Evolutionary conservation across 192 early-diverging fungal genomes (phyloP).

Genomic region (Allomyces macrogynus): DNA sequence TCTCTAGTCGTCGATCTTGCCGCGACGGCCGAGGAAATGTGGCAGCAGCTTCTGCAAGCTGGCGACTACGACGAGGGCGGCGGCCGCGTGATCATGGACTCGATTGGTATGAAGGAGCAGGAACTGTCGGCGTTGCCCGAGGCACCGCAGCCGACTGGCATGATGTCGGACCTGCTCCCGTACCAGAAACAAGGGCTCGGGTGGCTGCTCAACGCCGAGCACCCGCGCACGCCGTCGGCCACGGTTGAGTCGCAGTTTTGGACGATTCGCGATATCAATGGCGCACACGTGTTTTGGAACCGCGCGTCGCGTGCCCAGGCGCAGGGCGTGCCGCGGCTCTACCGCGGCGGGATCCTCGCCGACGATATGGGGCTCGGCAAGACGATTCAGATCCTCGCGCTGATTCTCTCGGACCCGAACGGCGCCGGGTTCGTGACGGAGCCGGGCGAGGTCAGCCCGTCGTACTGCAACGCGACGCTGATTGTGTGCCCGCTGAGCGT

Average conservation of each 20-base stretch:
- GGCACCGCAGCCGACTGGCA: slow-evolving; percentile 1
- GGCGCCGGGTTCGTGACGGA: not conserved
- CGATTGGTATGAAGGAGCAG: not conserved
- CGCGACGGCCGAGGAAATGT: not conserved
- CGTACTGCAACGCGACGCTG: slow-evolving; percentile 3
- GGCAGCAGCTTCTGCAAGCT: not conserved
- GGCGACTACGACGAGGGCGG: not conserved
- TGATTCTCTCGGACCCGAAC: not conserved
- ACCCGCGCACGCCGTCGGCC: not conserved
- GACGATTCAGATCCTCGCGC: not conserved
- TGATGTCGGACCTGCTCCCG: not conserved
- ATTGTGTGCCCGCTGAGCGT: slow-evolving; percentile 1
- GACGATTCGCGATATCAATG: not conserved
- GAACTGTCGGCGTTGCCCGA: not conserved
- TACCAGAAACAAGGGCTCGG: slow-evolving; percentile 2
- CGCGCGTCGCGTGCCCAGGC: not conserved
- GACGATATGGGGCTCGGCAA: slow-evolving; percentile 2
- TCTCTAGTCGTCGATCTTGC: not conserved
- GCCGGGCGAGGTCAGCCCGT: not conserved
- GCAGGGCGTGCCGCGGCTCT: not conserved
- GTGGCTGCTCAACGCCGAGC: slow-evolving; percentile 3
- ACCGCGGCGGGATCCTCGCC: not conserved
- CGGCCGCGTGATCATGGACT: not conserved
- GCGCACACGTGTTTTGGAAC: not conserved
- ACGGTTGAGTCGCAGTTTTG: not conserved